phyloP scores from a whole-genome alignment of 495 filamentous ascomycete species.

The Aspergillus cristatus region DNA sequence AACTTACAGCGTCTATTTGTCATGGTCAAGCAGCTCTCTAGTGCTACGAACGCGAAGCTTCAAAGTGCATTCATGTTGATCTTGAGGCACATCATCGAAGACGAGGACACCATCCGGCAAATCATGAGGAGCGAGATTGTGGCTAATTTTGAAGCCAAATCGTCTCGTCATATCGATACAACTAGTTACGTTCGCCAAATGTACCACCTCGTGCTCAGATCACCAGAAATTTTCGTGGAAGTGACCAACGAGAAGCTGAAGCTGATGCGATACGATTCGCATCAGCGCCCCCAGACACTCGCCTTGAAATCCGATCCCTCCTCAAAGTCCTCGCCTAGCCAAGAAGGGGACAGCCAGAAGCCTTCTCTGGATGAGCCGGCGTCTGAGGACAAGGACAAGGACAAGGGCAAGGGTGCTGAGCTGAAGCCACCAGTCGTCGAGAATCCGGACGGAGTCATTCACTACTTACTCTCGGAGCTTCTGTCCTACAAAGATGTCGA shows the following conservation, averaged over 20 bases:
- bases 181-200: conserved; percentile 64
- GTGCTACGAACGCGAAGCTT: conserved; percentile 61
- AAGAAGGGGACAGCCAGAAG: conserved; percentile 22
- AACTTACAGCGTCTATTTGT: conserved; percentile 86
- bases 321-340: conserved; percentile 20
- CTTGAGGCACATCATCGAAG: conserved; percentile 87
- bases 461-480: conserved; percentile 90
- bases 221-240: conserved; percentile 81
- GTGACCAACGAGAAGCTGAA: conserved; percentile 82
- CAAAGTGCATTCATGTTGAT: conserved; percentile 79
- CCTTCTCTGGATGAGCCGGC: conserved; percentile 17
- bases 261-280: conserved; percentile 50
- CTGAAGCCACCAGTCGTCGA: conserved; percentile 79
- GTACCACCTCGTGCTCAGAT: conserved; percentile 73
- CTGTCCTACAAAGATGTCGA: conserved; percentile 87
- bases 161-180: conserved; percentile 56
- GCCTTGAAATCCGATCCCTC: conserved; percentile 44
- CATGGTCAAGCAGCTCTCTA: conserved; percentile 86
- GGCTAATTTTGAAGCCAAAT: conserved; percentile 57
- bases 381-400: conserved; percentile 47
- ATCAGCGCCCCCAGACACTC: conserved; percentile 50
- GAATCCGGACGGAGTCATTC: conserved; percentile 89
- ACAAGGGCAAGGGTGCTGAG: conserved; percentile 57
- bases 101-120: conserved; percentile 80
- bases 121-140: conserved; percentile 91